Conservation (phyloP, 2,329 filamentous ascomycete species). For the Cryphonectria naterciae region DNA sequence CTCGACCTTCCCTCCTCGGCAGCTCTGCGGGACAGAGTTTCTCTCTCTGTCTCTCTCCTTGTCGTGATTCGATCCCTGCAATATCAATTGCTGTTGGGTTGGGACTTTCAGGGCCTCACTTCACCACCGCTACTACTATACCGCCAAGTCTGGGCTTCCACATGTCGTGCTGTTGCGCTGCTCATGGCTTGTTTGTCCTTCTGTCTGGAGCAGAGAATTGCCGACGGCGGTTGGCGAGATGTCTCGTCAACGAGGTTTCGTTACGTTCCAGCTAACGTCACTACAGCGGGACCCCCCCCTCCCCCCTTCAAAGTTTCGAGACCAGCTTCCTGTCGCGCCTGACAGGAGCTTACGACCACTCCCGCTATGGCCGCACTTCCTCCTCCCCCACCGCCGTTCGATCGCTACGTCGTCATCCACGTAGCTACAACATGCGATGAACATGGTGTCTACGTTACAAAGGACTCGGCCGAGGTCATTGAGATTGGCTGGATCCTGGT, state of each 20-base stretch:
- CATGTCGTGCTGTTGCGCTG: background rate
- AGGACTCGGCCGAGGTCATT: conserved; percentile 98
- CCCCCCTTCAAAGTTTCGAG: background rate
- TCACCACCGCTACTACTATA: background rate
- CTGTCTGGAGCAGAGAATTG: background rate
- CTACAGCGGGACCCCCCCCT: conserved; percentile 16
- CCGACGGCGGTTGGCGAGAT: background rate
- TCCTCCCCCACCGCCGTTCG: conserved; percentile 71
- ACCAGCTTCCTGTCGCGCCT: conserved; percentile 12
- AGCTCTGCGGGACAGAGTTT: background rate
- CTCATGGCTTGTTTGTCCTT: background rate
- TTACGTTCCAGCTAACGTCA: conserved; percentile 16
- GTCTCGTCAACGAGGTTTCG: background rate
- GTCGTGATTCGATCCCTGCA: background rate
- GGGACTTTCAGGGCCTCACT: background rate
- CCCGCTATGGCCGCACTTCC: conserved; percentile 51
- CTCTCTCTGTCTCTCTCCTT: background rate
- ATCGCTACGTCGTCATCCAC: conserved; percentile 97
- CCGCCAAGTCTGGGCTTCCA: background rate
- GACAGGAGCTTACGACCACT: conserved; percentile 16
- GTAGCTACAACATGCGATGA: conserved; percentile 99
- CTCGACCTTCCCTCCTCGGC: background rate
- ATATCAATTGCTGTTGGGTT: background rate
- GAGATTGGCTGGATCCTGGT: conserved; percentile 98
- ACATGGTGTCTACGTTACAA: conserved; percentile 98